phyloP scores from a whole-genome alignment of 805 yeast genomes.

The Yamadazyma sp. region DNA sequence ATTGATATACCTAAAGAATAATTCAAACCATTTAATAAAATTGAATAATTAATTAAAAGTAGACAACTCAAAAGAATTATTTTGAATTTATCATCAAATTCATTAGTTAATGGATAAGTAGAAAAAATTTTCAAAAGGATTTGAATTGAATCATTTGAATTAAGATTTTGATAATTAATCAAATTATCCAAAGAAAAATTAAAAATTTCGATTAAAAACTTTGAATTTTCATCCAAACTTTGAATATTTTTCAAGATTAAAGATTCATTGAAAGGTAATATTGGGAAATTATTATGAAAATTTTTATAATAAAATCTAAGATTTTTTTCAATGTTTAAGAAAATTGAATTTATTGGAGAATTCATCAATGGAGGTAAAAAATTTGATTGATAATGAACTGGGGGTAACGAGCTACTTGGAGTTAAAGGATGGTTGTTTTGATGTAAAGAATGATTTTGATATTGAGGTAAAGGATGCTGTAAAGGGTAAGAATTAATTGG shows the following conservation, averaged over 20 bases:
- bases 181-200: conserved; percentile 38
- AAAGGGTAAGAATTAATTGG: no score
- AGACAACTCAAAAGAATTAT: conserved; percentile 29
- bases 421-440: background rate
- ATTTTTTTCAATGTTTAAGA: conserved; percentile 23
- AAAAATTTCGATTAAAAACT: conserved; percentile 41
- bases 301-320: conserved; percentile 40
- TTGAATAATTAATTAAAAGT: conserved; percentile 48
- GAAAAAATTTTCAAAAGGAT: conserved; percentile 32
- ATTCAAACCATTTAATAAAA: conserved; percentile 57
- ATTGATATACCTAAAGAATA: conserved; percentile 55
- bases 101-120: conserved; percentile 32
- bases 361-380: conserved; percentile 1
- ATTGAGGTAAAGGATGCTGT: background rate
- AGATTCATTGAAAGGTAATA: conserved; percentile 36
- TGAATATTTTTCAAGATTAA: conserved; percentile 16
- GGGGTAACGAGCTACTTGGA: background rate
- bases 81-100: conserved; percentile 23
- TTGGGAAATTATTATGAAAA: conserved; percentile 45
- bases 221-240: conserved; percentile 16
- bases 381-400: background rate
- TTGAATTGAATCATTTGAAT: conserved; percentile 30
- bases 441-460: background rate
- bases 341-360: conserved; percentile 1
- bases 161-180: conserved; percentile 30